phyloP scores from a whole-genome alignment of 371 early-diverging fungal species.

The Saksenaea oblongispora region DNA sequence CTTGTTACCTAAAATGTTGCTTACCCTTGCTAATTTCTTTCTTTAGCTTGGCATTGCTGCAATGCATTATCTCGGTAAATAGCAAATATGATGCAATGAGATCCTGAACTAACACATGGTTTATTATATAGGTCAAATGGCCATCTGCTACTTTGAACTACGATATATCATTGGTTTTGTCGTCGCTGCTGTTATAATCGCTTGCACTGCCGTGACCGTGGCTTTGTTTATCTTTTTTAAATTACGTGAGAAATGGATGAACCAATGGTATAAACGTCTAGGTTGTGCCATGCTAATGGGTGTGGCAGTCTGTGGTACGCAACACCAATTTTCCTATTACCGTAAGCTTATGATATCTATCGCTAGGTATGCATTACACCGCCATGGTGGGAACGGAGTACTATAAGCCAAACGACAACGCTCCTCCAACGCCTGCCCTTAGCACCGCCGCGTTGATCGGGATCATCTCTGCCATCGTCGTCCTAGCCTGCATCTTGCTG shows the following conservation, averaged over 20 bases:
- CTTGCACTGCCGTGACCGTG: constrained; percentile 30
- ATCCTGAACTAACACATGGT: not conserved
- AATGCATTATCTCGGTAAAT: constrained; percentile 51
- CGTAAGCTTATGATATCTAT: not conserved
- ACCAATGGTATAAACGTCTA: constrained; percentile 49
- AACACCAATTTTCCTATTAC: not conserved
- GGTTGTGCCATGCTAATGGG: constrained; percentile 46
- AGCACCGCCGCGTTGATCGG: constrained; percentile 35
- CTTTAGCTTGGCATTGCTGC: constrained; percentile 36
- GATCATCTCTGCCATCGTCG: constrained; percentile 39
- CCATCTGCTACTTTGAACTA: constrained; percentile 35
- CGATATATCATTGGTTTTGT: constrained; percentile 23
- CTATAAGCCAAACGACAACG: constrained; percentile 9
- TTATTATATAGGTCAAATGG: constrained; percentile 40
- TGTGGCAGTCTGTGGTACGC: constrained; percentile 43
- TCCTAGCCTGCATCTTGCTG: constrained; percentile 30
- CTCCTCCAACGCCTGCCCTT: constrained; percentile 31
- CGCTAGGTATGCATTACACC: constrained; percentile 53
- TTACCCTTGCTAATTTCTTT: not conserved
- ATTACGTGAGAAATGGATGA: constrained; percentile 44
- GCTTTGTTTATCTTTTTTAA: constrained; percentile 50
- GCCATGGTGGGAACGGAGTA: constrained; percentile 44
- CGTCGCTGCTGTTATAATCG: constrained; percentile 38
- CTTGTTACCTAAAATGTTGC: not conserved
- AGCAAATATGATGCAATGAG: not conserved